A percentile compares a stretch with the other conserved stretches of the same genome.
Evolutionary conservation across 2,329 filamentous ascomycete species (phyloP).

Genomic region (Cyanodermella asteris): DNA sequence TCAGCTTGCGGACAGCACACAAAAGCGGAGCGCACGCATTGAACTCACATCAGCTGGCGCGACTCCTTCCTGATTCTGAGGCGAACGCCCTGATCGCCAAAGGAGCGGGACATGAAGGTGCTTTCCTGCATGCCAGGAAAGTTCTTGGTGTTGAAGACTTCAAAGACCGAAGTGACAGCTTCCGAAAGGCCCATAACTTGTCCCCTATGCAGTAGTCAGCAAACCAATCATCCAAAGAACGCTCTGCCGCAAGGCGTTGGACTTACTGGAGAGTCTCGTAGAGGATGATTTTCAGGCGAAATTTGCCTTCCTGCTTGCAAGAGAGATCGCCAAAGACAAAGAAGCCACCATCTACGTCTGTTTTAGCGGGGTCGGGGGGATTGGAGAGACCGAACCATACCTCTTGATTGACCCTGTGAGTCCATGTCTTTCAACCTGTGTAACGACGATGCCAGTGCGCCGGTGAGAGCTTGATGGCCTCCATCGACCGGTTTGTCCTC

Average conservation of each 20-base stretch:
- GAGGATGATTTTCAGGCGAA: slow-evolving; percentile 53
- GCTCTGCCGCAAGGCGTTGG: slow-evolving; percentile 1
- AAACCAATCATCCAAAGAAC: slow-evolving; percentile 2
- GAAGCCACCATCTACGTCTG: slow-evolving; percentile 60
- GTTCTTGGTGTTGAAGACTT: slow-evolving; percentile 31
- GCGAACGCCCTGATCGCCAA: slow-evolving; percentile 72
- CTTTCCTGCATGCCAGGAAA: slow-evolving; percentile 67
- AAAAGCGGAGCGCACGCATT: slow-evolving; percentile 6
- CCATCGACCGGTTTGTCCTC: slow-evolving; percentile 22
- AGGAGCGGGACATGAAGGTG: slow-evolving; percentile 57
- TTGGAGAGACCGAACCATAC: slow-evolving; percentile 3
- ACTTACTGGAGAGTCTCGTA: slow-evolving; percentile 46
- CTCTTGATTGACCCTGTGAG: too few relatives aligned
- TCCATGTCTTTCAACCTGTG: slow-evolving; percentile 60
- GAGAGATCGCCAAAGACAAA: slow-evolving; percentile 85
- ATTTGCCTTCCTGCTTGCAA: slow-evolving; percentile 50
- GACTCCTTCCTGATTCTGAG: slow-evolving; percentile 68
- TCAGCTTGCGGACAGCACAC: slow-evolving; percentile 1
- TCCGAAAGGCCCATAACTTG: slow-evolving; percentile 7
- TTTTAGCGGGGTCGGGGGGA: neutral
- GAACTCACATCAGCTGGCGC: slow-evolving; percentile 21
- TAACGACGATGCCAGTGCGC: slow-evolving; percentile 58
- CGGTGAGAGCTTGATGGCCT: slow-evolving; percentile 32
- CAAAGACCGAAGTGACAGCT: slow-evolving; percentile 34
- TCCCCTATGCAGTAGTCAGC: slow-evolving; percentile 1